Percentiles rank a stretch among this genome's conserved stretches.
Evolutionary conservation across 2,329 filamentous ascomycete genomes (phyloP).

Genomic region (Pyrenophora seminiperda): DNA sequence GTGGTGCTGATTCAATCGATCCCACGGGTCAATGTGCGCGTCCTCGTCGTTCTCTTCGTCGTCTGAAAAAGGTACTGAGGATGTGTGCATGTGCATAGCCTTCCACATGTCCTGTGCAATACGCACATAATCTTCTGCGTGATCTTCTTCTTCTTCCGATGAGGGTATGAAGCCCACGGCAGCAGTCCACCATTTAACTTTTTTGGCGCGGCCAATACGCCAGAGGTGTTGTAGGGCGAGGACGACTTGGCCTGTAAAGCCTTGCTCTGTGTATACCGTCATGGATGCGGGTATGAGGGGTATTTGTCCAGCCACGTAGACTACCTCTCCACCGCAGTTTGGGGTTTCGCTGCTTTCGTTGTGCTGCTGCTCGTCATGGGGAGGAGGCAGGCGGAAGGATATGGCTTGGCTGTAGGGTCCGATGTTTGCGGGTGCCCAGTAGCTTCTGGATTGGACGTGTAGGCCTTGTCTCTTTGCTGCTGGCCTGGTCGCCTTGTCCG

Average conservation of each 20-base stretch:
- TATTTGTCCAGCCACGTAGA: constrained; percentile 88
- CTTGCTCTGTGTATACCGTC: constrained; percentile 55
- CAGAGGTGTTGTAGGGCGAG: constrained; percentile 88
- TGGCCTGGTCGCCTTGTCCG: constrained; percentile 23
- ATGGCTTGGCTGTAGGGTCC: constrained; percentile 95
- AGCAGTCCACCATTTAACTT: constrained; percentile 75
- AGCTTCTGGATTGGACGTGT: constrained; percentile 90
- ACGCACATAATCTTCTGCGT: constrained; percentile 32
- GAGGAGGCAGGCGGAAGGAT: constrained; percentile 53
- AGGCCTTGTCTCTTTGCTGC: constrained; percentile 57
- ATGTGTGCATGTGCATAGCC: constrained; percentile 16
- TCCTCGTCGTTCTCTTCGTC: constrained; percentile 46
- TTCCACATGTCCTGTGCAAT: constrained; percentile 55
- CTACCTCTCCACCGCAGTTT: constrained; percentile 39
- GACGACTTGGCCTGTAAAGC: constrained; percentile 64
- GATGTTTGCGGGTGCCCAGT: constrained; percentile 98
- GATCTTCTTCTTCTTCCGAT: constrained; percentile 7
- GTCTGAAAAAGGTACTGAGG: background rate
- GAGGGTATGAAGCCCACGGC: constrained; percentile 62
- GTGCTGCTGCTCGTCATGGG: constrained; percentile 17
- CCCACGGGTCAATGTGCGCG: constrained; percentile 68
- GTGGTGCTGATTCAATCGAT: constrained; percentile 66
- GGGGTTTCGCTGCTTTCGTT: constrained; percentile 16
- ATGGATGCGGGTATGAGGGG: constrained; percentile 83
- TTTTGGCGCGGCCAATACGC: constrained; percentile 75